Evolutionary conservation across 805 yeast genomes (phyloP), one percentile per base, ranked within the genome.

Genomic region (Barnettozyma sucrosica): DNA sequence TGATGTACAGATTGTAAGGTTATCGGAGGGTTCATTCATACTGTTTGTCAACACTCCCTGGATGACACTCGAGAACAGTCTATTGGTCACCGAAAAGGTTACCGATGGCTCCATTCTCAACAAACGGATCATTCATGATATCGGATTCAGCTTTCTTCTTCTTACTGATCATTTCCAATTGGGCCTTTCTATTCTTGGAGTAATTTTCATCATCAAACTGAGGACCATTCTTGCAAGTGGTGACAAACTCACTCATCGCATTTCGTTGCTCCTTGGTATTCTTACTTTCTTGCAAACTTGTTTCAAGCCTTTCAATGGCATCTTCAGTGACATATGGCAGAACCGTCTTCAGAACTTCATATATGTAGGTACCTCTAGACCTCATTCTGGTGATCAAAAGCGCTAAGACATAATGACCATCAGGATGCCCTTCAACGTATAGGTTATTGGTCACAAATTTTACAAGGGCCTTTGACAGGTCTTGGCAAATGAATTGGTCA

Each of bases 351-450:
- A 85, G 67, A 14, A 80, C 70, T 46, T 81, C 71, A 5, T 85
- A 81, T 7, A 92, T 89, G 61, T 79, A 78, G 50, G 80, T 77
- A 50, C 84, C 80, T 61, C 83, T 82, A 34, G 81, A 72, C 45
- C 92, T 73, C 56, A 88, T 71, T 8, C 85, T 80, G 58, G 88
- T 77, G 63, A 89, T 90, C 41, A 92, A 68, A 3, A 85, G 79
- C 0, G 96, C 85, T 49, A 92, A 75, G 1, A 95, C 86, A 49
- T 86, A 83, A n/a, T 95, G 90, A 1, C 95, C 96, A 63, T 92
- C 99, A 16, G 83, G 78, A 54, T 90, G 95, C 0, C 93, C 85
- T 58, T 92, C 99, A 40, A 77, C 79, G 64, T 86, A 88, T 51
- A 86, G 82, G 47, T 80, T 83, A 57, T 87, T 93, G 43, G 77